These are phyloP conservation scores for Eucalyptus cloeziana DNA, from an alignment of 345 rosid genomes.

Conservation along the genomic window DNA sequence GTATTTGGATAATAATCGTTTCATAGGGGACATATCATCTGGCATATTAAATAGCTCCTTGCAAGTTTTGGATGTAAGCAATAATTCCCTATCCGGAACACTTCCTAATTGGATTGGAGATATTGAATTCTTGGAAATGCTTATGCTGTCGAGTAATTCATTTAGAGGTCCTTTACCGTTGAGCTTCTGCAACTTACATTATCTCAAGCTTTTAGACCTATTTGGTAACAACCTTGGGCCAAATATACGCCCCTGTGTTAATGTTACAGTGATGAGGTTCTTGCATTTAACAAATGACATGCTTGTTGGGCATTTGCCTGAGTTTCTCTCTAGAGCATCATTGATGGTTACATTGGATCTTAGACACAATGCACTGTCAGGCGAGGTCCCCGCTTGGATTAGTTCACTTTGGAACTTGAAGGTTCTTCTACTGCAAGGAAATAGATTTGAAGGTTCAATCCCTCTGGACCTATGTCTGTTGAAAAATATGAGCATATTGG, in stretches of 20 bases:
- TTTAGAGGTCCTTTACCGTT: not conserved
- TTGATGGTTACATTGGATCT: too few species aligned
- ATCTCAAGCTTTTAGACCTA: not conserved
- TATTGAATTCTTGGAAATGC: not conserved
- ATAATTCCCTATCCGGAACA: not conserved
- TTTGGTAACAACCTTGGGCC: not conserved
- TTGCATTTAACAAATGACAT: too few species aligned
- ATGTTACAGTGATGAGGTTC: not conserved
- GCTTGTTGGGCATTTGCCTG: too few species aligned
- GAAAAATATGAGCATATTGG: not conserved
- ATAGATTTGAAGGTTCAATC: not conserved
- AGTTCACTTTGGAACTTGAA: not conserved
- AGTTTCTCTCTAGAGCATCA: too few species aligned
- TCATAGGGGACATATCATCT: not conserved
- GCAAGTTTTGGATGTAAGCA: not conserved
- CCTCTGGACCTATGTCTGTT: not conserved
- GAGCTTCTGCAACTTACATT: not conserved
- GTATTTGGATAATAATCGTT: not conserved
- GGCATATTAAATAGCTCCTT: not conserved
- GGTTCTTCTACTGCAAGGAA: not conserved
- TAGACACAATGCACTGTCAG: not conserved
- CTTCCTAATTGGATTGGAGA: constrained; percentile 6
- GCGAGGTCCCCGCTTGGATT: not conserved
- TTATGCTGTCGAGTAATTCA: not conserved
- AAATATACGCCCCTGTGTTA: not conserved